Percentiles rank a stretch among this genome's conserved stretches.
Evolutionary conservation across 2,329 filamentous ascomycete genomes (phyloP).

Genomic region (Botrytis aclada): DNA sequence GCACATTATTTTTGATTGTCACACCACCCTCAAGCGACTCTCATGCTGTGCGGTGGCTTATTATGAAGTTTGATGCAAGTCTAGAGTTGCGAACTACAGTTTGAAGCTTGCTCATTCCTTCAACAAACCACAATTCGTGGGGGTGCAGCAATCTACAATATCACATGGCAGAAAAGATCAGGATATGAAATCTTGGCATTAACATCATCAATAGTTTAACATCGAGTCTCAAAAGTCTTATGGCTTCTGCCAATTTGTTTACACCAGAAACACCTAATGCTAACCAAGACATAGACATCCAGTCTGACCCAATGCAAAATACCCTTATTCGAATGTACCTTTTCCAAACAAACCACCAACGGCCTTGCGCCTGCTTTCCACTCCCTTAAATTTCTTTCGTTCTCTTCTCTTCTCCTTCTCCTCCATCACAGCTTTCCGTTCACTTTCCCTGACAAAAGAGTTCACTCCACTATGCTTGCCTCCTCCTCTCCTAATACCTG

Average conservation of each 20-base stretch:
- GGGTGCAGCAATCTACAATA: background rate
- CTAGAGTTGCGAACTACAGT: background rate
- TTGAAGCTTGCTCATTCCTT: background rate
- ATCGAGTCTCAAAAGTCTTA: background rate
- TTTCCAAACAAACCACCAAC: slow-evolving; percentile 58
- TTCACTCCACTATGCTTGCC: slow-evolving; percentile 60
- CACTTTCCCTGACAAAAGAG: slow-evolving; percentile 58
- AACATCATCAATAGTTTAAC: background rate
- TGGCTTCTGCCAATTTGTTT: background rate
- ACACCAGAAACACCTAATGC: slow-evolving; percentile 14
- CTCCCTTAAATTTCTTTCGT: slow-evolving; percentile 55
- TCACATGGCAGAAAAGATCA: slow-evolving; percentile 2
- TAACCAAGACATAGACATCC: slow-evolving; percentile 1
- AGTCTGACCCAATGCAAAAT: background rate
- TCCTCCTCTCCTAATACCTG: slow-evolving; percentile 56
- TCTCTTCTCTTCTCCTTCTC: slow-evolving; percentile 58
- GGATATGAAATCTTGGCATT: slow-evolving; percentile 5
- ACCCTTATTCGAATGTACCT: slow-evolving; percentile 48
- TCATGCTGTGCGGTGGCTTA: background rate
- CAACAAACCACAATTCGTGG: background rate
- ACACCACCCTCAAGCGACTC: background rate
- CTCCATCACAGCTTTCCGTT: slow-evolving; percentile 52
- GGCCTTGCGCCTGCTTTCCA: slow-evolving; percentile 53
- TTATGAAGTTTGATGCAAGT: background rate
- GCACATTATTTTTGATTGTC: background rate